phyloP scores from a whole-genome alignment of 169 alveolate species.

The Babesia bigemina region DNA sequence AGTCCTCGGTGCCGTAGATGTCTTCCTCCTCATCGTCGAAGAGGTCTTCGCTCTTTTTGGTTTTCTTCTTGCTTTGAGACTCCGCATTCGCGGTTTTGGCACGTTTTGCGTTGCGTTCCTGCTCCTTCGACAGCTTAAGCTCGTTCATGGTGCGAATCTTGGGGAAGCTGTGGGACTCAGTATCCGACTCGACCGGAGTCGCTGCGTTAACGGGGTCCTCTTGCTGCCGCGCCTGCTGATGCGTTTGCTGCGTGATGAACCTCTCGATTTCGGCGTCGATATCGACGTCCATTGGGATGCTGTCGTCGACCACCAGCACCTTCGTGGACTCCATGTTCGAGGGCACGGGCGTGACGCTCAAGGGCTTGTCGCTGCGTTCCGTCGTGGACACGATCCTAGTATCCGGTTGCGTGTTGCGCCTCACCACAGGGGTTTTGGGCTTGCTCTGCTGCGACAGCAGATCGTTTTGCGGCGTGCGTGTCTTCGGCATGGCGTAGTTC shows the following conservation, averaged over 20 bases:
- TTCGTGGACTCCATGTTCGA: not conserved
- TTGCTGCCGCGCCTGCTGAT: too few relatives aligned
- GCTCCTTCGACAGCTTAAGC: not conserved
- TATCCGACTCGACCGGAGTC: not conserved
- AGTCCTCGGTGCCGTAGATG: slow-evolving; percentile 6
- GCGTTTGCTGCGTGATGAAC: too few relatives aligned
- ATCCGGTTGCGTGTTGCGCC: not conserved
- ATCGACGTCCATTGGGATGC: not conserved
- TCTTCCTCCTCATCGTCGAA: slow-evolving; percentile 8
- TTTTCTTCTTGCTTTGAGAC: not conserved
- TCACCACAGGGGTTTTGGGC: not conserved
- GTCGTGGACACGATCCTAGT: not conserved
- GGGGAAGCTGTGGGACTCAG: not conserved
- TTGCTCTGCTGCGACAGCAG: not conserved
- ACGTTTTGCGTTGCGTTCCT: not conserved
- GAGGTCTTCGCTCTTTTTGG: not conserved
- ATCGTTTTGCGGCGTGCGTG: too few relatives aligned
- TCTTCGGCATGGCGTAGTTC: not conserved
- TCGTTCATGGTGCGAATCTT: slow-evolving; percentile 4
- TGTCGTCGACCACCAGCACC: not conserved
- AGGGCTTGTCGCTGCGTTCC: not conserved
- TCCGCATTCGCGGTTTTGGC: not conserved
- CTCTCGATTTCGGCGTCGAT: not conserved
- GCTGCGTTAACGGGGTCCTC: not conserved
- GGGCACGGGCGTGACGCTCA: not conserved